phyloP scores from a whole-genome alignment of 148 eudicot species.

The Chenopodium quinoa region DNA sequence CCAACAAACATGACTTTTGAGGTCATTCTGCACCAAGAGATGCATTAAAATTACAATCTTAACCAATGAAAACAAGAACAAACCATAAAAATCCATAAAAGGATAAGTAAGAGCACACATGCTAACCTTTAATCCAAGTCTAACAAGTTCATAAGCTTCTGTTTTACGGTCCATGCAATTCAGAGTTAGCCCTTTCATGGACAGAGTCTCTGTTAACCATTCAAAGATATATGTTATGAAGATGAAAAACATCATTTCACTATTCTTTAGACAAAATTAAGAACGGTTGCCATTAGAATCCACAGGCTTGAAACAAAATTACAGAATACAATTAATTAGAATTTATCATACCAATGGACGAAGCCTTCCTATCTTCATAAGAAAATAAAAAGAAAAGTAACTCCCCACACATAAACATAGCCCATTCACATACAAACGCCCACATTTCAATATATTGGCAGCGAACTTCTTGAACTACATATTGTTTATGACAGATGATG shows the following conservation, averaged over 20 bases:
- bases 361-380: too few relatives aligned
- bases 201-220: constrained; percentile 69
- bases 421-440: background rate
- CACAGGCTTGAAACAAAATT: background rate
- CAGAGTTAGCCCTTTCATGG: constrained; percentile 95
- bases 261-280: background rate
- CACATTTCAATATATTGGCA: background rate
- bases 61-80: background rate
- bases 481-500: background rate
- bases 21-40: constrained; percentile 71
- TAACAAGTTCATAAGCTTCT: constrained; percentile 98
- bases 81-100: constrained; percentile 7
- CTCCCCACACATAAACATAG: background rate
- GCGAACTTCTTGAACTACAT: background rate
- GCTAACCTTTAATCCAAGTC: constrained; percentile 87
- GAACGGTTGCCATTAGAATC: background rate
- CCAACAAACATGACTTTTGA: constrained; percentile 99
- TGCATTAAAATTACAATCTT: constrained; percentile 4
- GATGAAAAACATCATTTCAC: background rate
- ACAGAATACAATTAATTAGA: background rate
- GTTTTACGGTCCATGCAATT: constrained; percentile 99
- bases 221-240: constrained; percentile 11
- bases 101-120: constrained; percentile 11
- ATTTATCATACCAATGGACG: background rate
- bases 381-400: too few relatives aligned